Base-by-base conservation (phyloP, 2,329 filamentous ascomycete species). In the Karstenula rhodostoma region DNA sequence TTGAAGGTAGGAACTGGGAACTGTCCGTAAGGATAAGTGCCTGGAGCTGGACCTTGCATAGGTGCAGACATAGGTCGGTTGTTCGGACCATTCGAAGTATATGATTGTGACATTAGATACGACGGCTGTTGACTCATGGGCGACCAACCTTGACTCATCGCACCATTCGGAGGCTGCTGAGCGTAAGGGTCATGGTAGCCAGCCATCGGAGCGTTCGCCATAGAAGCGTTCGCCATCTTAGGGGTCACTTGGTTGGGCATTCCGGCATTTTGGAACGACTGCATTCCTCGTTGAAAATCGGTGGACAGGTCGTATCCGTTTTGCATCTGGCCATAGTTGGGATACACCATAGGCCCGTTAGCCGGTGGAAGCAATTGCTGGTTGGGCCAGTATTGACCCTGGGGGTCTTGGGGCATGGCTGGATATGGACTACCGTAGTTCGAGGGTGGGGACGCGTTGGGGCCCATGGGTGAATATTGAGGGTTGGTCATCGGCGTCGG, bases 21-120 rank as follows among this genome's bases (percentile, higher is more conserved):
- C 72, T 96, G 92, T 2, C 92, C 90, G 74, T 90, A 97, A 0
- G 89, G 84, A 77, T 96, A 97, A 1, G 67, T 75, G 58, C 81
- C 79, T 59, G 78, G 80, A 44, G 78, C 74, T 13, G 71, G 70
- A 32, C 76, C 70, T 57, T 75, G 71, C 29, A 70, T 67, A 49
- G 74, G 62, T 73, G 73, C 75, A 74, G 73, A 72, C 73, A 76
- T 71, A 22, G 75, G 75, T 35, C 71, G 73, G 56, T 71, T 74
- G n/a, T 57, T 65, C 22, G 68, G 65, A 37, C 68, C 68, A 46
- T 69, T 70, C 17, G 69, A 66, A 29, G 65, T 54, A 54, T 69
- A 78, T 13, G 60, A 62, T 48, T 73, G 74, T 13, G 60, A 57
- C 60, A 71, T 69, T 9, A 65, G 64, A 57, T 72, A 77, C 4